Evolutionary conservation across 1,284 basidiomycete species (phyloP).

Genomic region (Cryptococcus sp.): DNA sequence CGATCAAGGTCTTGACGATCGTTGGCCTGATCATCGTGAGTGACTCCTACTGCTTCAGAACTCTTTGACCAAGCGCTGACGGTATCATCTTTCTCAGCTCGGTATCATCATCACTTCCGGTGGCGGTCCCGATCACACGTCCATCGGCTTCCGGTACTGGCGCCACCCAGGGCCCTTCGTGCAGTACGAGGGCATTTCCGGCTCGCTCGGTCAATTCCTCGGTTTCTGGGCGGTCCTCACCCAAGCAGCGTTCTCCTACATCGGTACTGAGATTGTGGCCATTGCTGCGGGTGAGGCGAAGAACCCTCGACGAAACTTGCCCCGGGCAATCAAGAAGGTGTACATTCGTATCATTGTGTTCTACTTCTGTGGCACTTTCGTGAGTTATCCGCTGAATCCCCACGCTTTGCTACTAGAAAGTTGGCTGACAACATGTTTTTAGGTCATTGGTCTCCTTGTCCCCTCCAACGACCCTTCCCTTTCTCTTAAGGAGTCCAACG

Average conservation of each 20-base stretch:
- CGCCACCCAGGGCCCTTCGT: constrained; percentile 53
- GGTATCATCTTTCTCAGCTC: constrained; percentile 27
- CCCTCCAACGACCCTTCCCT: constrained; percentile 63
- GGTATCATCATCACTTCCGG: constrained; percentile 62
- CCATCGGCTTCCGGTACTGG: constrained; percentile 52
- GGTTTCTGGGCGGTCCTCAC: constrained; percentile 56
- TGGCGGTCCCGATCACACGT: constrained; percentile 45
- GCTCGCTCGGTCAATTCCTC: constrained; percentile 52
- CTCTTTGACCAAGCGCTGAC: constrained; percentile 28
- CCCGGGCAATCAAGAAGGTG: constrained; percentile 70
- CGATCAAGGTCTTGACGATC: constrained; percentile 76
- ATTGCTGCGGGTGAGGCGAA: constrained; percentile 52
- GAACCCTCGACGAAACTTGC: constrained; percentile 71
- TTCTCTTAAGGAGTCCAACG: constrained; percentile 57
- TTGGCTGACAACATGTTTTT: not conserved
- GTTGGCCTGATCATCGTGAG: constrained; percentile 43
- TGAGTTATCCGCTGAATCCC: constrained; percentile 44
- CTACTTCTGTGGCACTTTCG: constrained; percentile 60
- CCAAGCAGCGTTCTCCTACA: constrained; percentile 48
- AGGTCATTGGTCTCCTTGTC: constrained; percentile 69
- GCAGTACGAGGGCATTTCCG: constrained; percentile 44
- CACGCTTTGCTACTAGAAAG: too few relatives aligned
- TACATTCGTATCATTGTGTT: constrained; percentile 69
- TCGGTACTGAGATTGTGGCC: constrained; percentile 50
- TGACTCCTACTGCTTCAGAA: not conserved